Conservation (phyloP, 2,329 filamentous ascomycete genomes). For the Botrytis sinoallii region DNA sequence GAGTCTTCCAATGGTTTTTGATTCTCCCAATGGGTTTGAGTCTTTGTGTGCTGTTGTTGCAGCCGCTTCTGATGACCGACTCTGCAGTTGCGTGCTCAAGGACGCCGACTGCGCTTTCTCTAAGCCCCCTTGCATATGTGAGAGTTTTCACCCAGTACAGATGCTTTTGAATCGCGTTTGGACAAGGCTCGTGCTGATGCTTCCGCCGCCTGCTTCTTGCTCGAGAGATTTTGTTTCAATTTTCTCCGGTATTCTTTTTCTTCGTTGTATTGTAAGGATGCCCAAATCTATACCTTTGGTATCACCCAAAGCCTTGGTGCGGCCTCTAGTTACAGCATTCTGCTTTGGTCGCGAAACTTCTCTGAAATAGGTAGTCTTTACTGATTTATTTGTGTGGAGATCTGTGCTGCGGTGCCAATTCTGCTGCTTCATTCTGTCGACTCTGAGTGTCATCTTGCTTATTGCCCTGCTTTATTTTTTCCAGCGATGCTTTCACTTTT, state of each 20-base stretch:
- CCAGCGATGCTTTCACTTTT: background rate
- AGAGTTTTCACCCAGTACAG: background rate
- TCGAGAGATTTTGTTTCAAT: background rate
- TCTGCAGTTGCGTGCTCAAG: background rate
- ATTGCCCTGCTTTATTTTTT: no score
- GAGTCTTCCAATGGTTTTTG: background rate
- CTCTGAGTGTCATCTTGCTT: background rate
- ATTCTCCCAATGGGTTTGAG: background rate
- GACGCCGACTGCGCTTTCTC: background rate
- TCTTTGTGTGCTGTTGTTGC: background rate
- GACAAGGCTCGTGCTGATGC: background rate
- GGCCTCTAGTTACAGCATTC: background rate
- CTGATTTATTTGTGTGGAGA: background rate
- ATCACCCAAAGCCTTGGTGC: no score
- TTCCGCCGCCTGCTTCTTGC: background rate
- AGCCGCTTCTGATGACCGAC: background rate
- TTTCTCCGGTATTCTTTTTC: background rate
- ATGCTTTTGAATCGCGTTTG: background rate
- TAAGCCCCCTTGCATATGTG: background rate
- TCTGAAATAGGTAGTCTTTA: background rate
- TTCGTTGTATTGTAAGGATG: background rate
- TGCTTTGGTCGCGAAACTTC: background rate
- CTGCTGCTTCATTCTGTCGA: background rate
- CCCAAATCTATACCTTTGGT: background rate
- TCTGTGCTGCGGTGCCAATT: background rate